Conservation (phyloP, 139 green algal genomes). For the Micractinium conductrix region DNA sequence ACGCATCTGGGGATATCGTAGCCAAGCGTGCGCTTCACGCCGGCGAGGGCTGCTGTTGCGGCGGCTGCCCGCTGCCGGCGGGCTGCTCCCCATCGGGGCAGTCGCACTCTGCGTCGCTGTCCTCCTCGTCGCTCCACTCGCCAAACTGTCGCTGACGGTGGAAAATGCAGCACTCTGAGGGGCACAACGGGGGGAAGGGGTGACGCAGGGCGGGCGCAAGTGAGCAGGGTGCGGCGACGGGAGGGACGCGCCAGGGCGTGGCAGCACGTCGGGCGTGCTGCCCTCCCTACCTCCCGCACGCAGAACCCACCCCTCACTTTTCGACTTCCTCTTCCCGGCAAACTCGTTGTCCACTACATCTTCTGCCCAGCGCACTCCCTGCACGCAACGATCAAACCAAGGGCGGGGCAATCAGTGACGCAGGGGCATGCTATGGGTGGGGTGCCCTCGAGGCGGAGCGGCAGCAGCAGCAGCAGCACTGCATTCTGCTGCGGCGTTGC, state of each 20-base stretch:
- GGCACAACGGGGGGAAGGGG: neutral
- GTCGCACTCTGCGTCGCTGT: constrained; percentile 68
- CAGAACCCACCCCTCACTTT: constrained; percentile 77
- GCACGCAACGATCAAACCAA: too few relatives aligned
- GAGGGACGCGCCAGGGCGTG: too few relatives aligned
- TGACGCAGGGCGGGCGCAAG: neutral
- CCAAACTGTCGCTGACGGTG: constrained; percentile 81
- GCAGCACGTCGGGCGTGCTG: too few relatives aligned
- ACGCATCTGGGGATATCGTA: too few relatives aligned
- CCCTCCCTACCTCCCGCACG: too few relatives aligned
- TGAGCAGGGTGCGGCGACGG: neutral
- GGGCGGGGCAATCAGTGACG: too few relatives aligned
- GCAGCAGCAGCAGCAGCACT: neutral
- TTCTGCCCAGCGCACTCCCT: constrained; percentile 80
- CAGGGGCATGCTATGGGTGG: neutral
- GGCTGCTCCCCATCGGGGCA: constrained; percentile 4
- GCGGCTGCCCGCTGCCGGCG: neutral
- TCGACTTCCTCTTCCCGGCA: constrained; percentile 77
- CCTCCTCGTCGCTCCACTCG: constrained; percentile 84
- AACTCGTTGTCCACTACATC: constrained; percentile 83
- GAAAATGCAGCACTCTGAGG: constrained; percentile 91
- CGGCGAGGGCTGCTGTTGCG: neutral
- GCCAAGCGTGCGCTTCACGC: too few relatives aligned
- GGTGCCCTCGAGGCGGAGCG: neutral
- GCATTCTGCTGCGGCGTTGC: too few relatives aligned